Evolutionary conservation across 1,284 basidiomycete species (phyloP).

Genomic region (Sphaerobolus stellatus): DNA sequence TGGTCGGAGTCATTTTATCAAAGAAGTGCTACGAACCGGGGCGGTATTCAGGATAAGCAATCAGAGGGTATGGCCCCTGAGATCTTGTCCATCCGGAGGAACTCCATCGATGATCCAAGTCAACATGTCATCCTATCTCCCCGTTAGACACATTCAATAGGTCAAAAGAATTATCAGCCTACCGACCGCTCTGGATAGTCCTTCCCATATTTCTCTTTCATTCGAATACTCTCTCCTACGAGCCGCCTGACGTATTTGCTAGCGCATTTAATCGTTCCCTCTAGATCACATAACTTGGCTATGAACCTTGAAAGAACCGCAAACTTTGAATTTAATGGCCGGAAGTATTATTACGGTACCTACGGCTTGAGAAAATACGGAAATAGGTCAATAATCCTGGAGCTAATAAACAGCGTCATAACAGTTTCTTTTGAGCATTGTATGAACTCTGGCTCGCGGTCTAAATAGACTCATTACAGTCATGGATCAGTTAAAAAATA

Average conservation of each 20-base stretch:
- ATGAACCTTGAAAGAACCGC: background rate
- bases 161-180: background rate
- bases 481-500: background rate
- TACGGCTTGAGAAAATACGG: constrained; percentile 42
- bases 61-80: constrained; percentile 12
- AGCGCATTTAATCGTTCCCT: constrained; percentile 10
- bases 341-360: constrained; percentile 12
- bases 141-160: background rate
- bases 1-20: background rate
- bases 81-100: background rate
- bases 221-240: constrained; percentile 23
- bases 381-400: constrained; percentile 30
- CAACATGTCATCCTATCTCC: background rate
- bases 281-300: constrained; percentile 11
- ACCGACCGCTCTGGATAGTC: constrained; percentile 15
- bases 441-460: constrained; percentile 40
- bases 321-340: background rate
- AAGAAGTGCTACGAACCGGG: background rate
- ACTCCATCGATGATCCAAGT: background rate
- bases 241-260: constrained; percentile 22
- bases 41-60: background rate
- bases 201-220: constrained; percentile 20
- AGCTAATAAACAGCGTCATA: constrained; percentile 28
- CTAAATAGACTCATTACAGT: constrained; percentile 26
- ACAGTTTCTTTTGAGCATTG: constrained; percentile 34